These are phyloP conservation scores for Curvularia lunata DNA, from an alignment of 2,329 filamentous ascomycete genomes.

Conservation along the genomic window DNA sequence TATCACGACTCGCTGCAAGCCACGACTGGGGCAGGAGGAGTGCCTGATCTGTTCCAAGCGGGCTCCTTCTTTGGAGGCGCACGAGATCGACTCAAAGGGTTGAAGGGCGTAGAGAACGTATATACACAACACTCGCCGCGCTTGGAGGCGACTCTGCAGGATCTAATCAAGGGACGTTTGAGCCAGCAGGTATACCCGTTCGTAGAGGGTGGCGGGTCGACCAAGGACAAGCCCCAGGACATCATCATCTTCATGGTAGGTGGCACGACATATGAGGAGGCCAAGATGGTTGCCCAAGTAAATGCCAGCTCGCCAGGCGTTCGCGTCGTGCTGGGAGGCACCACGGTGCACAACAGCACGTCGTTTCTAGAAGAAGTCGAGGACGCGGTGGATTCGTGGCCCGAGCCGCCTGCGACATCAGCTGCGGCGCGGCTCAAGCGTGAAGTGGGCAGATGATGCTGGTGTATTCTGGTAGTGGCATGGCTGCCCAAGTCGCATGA, in stretches of 20 bases:
- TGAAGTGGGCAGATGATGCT: slow-evolving; percentile 61
- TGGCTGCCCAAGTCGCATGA: not conserved
- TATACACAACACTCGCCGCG: slow-evolving; percentile 96
- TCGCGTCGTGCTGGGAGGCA: slow-evolving; percentile 87
- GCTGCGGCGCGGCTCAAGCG: slow-evolving; percentile 67
- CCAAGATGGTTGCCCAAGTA: slow-evolving; percentile 92
- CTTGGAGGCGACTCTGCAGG: slow-evolving; percentile 85
- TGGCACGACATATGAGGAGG: slow-evolving; percentile 94
- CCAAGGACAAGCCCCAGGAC: slow-evolving; percentile 94
- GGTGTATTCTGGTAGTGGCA: not conserved
- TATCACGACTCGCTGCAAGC: slow-evolving; percentile 89
- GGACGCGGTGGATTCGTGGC: slow-evolving; percentile 86
- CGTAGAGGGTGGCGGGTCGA: slow-evolving; percentile 84
- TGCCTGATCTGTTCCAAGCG: slow-evolving; percentile 91
- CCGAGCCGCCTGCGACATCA: slow-evolving; percentile 62
- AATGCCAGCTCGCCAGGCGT: slow-evolving; percentile 91
- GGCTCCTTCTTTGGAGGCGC: slow-evolving; percentile 87
- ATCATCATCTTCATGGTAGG: slow-evolving; percentile 94
- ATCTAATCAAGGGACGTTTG: slow-evolving; percentile 88
- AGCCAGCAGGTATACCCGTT: slow-evolving; percentile 91
- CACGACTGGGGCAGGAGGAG: slow-evolving; percentile 72
- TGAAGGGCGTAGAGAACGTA: slow-evolving; percentile 98
- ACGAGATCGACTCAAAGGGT: slow-evolving; percentile 84
- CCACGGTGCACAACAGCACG: slow-evolving; percentile 83
- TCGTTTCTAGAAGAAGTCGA: slow-evolving; percentile 92